Base-by-base conservation (phyloP, 2,329 filamentous ascomycete genomes). In the Fusarium temperatum region DNA sequence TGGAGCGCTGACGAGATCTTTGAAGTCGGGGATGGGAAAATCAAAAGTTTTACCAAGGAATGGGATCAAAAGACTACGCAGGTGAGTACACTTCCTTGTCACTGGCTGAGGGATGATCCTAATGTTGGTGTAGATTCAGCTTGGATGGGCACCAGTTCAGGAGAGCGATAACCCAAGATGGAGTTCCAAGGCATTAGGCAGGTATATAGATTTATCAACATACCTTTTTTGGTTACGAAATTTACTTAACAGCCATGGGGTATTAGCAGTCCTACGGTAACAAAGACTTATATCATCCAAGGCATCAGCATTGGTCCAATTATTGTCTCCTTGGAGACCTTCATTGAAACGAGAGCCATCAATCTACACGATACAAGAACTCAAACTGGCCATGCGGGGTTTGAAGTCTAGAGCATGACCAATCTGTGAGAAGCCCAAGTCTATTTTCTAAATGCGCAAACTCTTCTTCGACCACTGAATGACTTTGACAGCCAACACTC, bases 61-160 rank as follows among this genome's bases (percentile, higher is more conserved):
- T 73, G 60, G 53, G 63, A 66, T 47, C 69, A 70, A 24, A 74
- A 73, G 39, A 65, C 66, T 39, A 70, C 67, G 66, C 63, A 74
- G 63, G 63, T 63, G 42, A 57, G 48, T 5, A 18, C 8, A 3
- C 4, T 24, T 14, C 14, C 13, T 35, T 32, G 13, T 8, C 20
- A 15, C 11, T 24, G 22, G 15, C 15, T n/a, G n/a, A 32, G 11
- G 14, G 10, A 42, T 10, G 5, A 8, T 47, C 22, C 48, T 54
- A 28, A 68, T 24, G 11, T 50, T 28, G 15, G 38, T 44, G 41
- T 24, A 78, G 75, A 78, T 78, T 32, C 73, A 77, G 26, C 63
- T 78, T 26, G 75, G 75, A 5, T 77, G 75, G 71, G 76, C 72
- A 18, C 73, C 73, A n/a, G 71, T 76, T n/a, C 55, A 65, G 9